phyloP scores from a whole-genome alignment of 1,284 basidiomycete genomes.

The Apiotrichum veenhuisii region DNA sequence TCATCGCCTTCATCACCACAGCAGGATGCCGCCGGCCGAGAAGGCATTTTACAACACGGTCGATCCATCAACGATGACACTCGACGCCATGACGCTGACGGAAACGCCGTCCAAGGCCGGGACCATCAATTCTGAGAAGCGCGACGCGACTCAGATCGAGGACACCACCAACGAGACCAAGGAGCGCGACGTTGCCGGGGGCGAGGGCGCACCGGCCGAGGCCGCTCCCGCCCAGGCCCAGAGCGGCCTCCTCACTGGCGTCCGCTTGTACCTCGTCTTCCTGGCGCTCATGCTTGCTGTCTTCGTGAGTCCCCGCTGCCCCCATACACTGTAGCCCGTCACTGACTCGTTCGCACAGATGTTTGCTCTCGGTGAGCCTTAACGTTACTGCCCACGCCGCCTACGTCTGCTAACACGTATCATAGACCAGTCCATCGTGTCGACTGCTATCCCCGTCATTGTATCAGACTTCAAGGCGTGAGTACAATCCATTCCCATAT shows the following conservation, averaged over 20 bases:
- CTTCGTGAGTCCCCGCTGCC: conserved; percentile 45
- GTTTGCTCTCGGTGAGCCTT: conserved; percentile 15
- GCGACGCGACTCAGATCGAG: not conserved
- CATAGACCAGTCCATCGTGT: conserved; percentile 43
- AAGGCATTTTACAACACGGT: not conserved
- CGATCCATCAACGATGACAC: not conserved
- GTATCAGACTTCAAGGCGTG: conserved; percentile 52
- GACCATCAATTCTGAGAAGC: not conserved
- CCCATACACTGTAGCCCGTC: not conserved
- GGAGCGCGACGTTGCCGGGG: not conserved
- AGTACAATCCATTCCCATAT: too few species aligned
- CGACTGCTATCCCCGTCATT: conserved; percentile 52
- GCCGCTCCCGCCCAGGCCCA: conserved; percentile 6
- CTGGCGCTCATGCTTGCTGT: conserved; percentile 39
- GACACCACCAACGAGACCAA: not conserved
- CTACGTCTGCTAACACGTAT: not conserved
- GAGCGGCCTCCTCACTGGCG: conserved; percentile 29
- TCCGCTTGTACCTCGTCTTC: conserved; percentile 34
- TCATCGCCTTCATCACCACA: not conserved
- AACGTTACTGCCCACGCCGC: too few species aligned
- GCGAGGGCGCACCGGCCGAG: not conserved
- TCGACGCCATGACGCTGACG: conserved; percentile 3
- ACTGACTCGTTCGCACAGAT: conserved; percentile 20
- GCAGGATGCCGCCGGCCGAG: not conserved
- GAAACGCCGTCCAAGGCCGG: not conserved